Evolutionary conservation across 768 basidiomycete genomes (phyloP).

Genomic region (Mycena epipterygia): DNA sequence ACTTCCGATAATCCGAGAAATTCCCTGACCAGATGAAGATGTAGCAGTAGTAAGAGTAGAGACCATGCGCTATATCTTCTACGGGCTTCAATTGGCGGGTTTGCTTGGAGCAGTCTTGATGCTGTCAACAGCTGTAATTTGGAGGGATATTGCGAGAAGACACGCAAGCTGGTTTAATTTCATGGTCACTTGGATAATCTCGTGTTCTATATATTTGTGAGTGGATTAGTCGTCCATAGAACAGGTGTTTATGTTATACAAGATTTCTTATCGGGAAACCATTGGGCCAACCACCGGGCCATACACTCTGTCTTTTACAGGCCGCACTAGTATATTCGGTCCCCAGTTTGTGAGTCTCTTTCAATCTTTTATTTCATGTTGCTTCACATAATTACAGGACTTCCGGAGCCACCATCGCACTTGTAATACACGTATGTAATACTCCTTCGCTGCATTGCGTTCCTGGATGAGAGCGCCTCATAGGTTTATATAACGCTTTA

Average conservation of each 20-base stretch:
- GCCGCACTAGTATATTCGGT: conserved; percentile 34
- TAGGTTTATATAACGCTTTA: conserved; percentile 30
- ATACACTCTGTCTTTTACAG: conserved; percentile 36
- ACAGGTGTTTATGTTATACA: background rate
- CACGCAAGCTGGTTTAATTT: conserved; percentile 42
- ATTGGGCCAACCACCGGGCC: conserved; percentile 22
- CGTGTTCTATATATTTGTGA: conserved; percentile 39
- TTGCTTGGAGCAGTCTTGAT: conserved; percentile 33
- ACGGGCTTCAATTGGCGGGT: conserved; percentile 35
- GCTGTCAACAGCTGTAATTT: conserved; percentile 33
- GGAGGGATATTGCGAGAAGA: conserved; percentile 29
- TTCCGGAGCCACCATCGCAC: conserved; percentile 36
- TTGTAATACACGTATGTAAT: conserved; percentile 36
- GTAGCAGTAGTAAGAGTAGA: background rate
- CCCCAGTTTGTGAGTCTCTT: background rate
- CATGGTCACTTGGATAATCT: conserved; percentile 39
- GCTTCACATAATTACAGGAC: conserved; percentile 23
- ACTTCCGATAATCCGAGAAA: background rate
- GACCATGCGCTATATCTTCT: conserved; percentile 30
- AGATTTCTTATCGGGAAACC: conserved; percentile 34
- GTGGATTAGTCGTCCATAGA: background rate
- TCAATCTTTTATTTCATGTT: background rate
- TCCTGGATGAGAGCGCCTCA: background rate
- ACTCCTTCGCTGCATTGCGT: too few relatives aligned
- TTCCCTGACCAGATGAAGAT: conserved; percentile 10